Evolutionary conservation across 2,329 filamentous ascomycete species (phyloP), one percentile per base, ranked within the genome.

Genomic region (Bipolaris bicolor): DNA sequence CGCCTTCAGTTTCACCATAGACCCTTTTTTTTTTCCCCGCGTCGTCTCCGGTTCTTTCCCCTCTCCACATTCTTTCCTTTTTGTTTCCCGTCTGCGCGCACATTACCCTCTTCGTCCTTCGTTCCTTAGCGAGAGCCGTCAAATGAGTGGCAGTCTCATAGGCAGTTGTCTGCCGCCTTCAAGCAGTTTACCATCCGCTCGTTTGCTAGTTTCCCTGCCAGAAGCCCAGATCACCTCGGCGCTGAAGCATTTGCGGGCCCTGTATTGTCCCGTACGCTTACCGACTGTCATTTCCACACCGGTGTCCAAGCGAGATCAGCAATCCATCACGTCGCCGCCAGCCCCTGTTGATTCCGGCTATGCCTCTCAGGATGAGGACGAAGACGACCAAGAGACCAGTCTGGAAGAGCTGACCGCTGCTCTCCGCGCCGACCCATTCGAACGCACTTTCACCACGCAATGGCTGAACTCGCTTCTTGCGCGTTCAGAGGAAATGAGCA

Each of bases 211-310:
- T 4, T 48, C 58, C 11, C 55, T 64, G 20, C 62, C 65, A 7
- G 69, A 75, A 33, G 57, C 63, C 15, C 59, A 67, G 11, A 61
- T 76, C 24, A 60, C 44, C 2, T 44, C 55, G 6, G 67, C 72
- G 1, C 62, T 76, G 3, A 64, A 61, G 15, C 68, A 68, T 48
- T 60, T 76, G 1, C 70, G 71, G 22, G 49, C 61, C 2, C 34
- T 76, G 13, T 76, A 76, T 50, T 75, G 73, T 44, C 73, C 73
- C 22, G 57, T 76, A 31, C 73, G 73, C 29, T 47, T 75, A 26
- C 72, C 73, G 1, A 51, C 49, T 33, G 34, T 60, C 3, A 49
- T 71, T 20, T 49, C 63, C 13, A 65, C 57, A 13, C 49, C 57
- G 24, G 61, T 36, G 3, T 34, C 34, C 16, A 56, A 50, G 49